phyloP scores from a whole-genome alignment of 768 basidiomycete genomes.

The Russula griseocarnosa region DNA sequence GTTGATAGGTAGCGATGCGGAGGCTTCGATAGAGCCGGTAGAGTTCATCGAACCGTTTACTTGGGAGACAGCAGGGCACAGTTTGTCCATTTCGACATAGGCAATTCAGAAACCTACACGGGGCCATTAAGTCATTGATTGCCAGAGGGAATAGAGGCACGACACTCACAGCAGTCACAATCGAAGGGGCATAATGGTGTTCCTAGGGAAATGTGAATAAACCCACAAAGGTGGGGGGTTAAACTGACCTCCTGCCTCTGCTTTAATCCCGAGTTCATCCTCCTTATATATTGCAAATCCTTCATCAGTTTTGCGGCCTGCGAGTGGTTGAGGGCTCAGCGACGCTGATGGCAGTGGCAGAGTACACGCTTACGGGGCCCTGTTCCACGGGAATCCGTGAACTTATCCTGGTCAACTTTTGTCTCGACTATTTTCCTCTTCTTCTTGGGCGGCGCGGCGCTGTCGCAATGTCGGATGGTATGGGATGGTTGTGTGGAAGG shows the following conservation, averaged over 20 bases:
- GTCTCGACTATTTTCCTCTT: conserved; percentile 30
- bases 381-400: conserved; percentile 72
- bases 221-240: conserved; percentile 21
- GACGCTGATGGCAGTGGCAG: neutral
- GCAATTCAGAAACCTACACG: conserved; percentile 28
- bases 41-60: neutral
- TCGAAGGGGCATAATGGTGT: conserved; percentile 85
- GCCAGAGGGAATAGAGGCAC: neutral
- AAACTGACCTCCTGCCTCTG: conserved; percentile 66
- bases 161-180: conserved; percentile 77
- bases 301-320: conserved; percentile 76
- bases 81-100: neutral
- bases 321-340: conserved; percentile 11
- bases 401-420: conserved; percentile 43
- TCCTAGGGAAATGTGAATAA: conserved; percentile 44
- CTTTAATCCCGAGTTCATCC: conserved; percentile 69
- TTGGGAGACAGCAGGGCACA: neutral
- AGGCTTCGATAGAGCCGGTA: conserved; percentile 37
- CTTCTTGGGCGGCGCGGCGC: conserved; percentile 13
- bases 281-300: conserved; percentile 79
- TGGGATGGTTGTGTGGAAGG: conserved; percentile 43
- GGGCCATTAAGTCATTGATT: neutral
- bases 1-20: conserved; percentile 27
- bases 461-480: conserved; percentile 31
- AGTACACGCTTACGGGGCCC: conserved; percentile 52